Evolutionary conservation across 768 basidiomycete species (phyloP).

Genomic region (Paxillus involutus): DNA sequence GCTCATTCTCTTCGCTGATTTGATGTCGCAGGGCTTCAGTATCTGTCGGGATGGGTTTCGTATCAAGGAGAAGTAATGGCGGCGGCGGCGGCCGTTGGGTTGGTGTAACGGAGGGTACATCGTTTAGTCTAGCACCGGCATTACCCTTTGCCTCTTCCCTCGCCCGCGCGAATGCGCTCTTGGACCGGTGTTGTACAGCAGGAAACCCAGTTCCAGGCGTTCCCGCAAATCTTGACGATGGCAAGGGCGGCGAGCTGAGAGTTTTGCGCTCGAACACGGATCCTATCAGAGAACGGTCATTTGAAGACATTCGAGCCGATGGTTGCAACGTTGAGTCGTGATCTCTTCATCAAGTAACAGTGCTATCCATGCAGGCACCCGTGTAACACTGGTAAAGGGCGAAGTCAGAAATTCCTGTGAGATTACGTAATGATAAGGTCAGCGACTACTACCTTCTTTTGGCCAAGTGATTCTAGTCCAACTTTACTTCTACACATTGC

Average conservation of each 20-base stretch:
- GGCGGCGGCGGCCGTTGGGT: not conserved
- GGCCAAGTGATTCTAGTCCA: too few species aligned
- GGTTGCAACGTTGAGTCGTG: not conserved
- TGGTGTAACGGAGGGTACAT: constrained; percentile 32
- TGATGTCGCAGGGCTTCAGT: constrained; percentile 51
- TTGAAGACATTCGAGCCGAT: constrained; percentile 19
- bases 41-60: constrained; percentile 19
- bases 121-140: constrained; percentile 17
- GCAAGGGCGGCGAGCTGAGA: constrained; percentile 18
- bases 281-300: constrained; percentile 38
- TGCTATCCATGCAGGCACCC: too few species aligned
- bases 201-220: constrained; percentile 55
- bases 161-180: constrained; percentile 57
- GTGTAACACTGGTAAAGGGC: not conserved
- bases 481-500: too few species aligned
- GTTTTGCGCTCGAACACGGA: constrained; percentile 45
- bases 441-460: too few species aligned
- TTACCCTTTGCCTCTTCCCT: constrained; percentile 35
- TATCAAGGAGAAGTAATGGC: not conserved
- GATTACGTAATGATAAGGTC: constrained; percentile 13
- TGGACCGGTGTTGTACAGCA: constrained; percentile 58
- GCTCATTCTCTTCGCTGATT: constrained; percentile 67
- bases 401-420: not conserved
- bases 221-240: constrained; percentile 20
- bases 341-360: too few species aligned